A percentile compares a stretch with the other conserved stretches of the same genome.
Conservation (phyloP, 192 early-diverging fungal genomes). For the Coemansia sp. region DNA sequence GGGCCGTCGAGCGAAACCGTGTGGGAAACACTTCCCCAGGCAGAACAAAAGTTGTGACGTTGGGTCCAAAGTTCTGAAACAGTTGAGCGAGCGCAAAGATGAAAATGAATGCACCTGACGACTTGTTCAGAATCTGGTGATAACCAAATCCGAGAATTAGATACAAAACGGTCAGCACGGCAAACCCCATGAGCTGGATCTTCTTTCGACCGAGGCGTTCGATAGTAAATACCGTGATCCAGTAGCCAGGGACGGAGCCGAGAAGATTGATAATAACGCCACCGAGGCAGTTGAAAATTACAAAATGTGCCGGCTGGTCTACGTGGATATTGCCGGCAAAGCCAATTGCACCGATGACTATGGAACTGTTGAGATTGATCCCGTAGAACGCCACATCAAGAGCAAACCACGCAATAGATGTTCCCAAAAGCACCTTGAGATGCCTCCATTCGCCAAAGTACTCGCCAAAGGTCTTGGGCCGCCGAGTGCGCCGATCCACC, state of each 20-base stretch:
- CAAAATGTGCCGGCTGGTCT: constrained; percentile 31
- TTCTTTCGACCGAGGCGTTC: constrained; percentile 83
- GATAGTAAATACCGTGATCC: constrained; percentile 83
- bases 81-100: constrained; percentile 63
- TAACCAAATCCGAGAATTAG: constrained; percentile 68
- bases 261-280: constrained; percentile 84
- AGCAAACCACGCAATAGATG: constrained; percentile 70
- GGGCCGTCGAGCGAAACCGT: constrained; percentile 70
- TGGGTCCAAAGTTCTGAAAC: constrained; percentile 95
- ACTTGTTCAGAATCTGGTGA: constrained; percentile 56
- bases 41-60: constrained; percentile 81
- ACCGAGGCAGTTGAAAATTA: constrained; percentile 72
- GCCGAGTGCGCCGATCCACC: neutral
- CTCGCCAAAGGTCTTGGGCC: constrained; percentile 51
- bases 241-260: constrained; percentile 93
- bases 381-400: constrained; percentile 79
- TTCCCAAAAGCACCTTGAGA: constrained; percentile 70
- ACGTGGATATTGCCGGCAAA: constrained; percentile 41
- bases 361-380: constrained; percentile 72
- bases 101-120: constrained; percentile 59
- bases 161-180: constrained; percentile 70
- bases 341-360: constrained; percentile 66
- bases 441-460: constrained; percentile 82
- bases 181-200: constrained; percentile 88
- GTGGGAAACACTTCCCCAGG: constrained; percentile 81